Conservation (phyloP, 2,329 filamentous ascomycete genomes). For the Alternaria atra region DNA sequence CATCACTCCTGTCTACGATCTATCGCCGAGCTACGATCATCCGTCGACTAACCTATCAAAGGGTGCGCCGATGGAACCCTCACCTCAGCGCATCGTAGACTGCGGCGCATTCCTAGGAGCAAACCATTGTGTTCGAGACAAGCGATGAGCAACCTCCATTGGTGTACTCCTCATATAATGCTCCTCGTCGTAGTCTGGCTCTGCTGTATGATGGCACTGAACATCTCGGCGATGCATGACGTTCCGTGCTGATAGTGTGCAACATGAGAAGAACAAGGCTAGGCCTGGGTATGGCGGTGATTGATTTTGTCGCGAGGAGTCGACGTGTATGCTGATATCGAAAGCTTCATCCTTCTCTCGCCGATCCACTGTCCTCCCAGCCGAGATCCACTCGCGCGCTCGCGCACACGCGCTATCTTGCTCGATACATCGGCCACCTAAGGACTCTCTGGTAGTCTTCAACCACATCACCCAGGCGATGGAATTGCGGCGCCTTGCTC, state of each 20-base stretch:
- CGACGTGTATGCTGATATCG: background rate
- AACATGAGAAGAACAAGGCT: no score
- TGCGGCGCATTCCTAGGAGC: background rate
- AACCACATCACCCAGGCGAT: no score
- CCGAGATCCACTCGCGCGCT: no score
- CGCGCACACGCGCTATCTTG: no score
- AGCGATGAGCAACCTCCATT: accelerated
- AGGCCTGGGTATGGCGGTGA: background rate
- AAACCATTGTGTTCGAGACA: background rate
- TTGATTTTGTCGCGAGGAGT: background rate
- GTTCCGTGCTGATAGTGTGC: background rate
- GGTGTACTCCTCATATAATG: background rate
- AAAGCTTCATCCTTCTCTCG: background rate
- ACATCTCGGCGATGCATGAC: background rate
- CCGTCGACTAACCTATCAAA: background rate
- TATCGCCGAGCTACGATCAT: background rate
- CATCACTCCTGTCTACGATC: background rate
- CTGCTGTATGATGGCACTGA: background rate
- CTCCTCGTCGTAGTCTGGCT: background rate
- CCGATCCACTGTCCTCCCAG: no score
- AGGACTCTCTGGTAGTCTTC: no score
- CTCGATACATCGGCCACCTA: no score
- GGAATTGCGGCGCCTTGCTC: no score
- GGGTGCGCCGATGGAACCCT: background rate
- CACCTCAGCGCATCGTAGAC: background rate